These are phyloP conservation scores for Calonectria ilicicola DNA, from an alignment of 2,329 filamentous ascomycete genomes.

Conservation along the genomic window DNA sequence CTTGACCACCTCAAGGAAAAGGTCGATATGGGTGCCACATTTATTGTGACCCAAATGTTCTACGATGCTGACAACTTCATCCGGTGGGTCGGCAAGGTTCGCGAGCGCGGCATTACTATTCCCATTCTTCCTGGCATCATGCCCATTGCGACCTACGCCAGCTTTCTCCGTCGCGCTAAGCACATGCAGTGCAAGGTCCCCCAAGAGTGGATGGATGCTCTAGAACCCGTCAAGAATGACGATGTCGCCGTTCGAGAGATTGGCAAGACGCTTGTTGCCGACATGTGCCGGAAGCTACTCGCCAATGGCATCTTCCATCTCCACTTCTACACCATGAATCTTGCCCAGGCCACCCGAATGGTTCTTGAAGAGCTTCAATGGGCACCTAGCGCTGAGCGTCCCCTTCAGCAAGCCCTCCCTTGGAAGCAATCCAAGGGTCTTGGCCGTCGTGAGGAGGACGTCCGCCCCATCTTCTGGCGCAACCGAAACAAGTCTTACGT, in stretches of 20 bases:
- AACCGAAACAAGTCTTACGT: conserved; percentile 97
- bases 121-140: conserved; percentile 91
- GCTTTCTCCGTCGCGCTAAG: conserved; percentile 88
- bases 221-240: conserved; percentile 97
- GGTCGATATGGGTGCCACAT: conserved; percentile 91
- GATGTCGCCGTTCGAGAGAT: conserved; percentile 92
- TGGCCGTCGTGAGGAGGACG: conserved; percentile 90
- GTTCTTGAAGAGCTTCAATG: conserved; percentile 90
- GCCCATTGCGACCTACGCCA: conserved; percentile 91
- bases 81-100: conserved; percentile 88
- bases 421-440: conserved; percentile 96
- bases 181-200: conserved; percentile 93
- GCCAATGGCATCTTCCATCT: conserved; percentile 86
- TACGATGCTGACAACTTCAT: conserved; percentile 98
- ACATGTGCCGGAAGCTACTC: conserved; percentile 90
- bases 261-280: conserved; percentile 86
- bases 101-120: conserved; percentile 84
- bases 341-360: conserved; percentile 93
- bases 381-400: conserved; percentile 80
- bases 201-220: conserved; percentile 79
- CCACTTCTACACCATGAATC: conserved; percentile 99
- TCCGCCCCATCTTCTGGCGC: conserved; percentile 98
- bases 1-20: conserved; percentile 97
- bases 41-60: conserved; percentile 99
- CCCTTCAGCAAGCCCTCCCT: conserved; percentile 89